These are phyloP conservation scores for Calonectria ilicicola DNA, from an alignment of 2,329 filamentous ascomycete species.

Conservation along the genomic window DNA sequence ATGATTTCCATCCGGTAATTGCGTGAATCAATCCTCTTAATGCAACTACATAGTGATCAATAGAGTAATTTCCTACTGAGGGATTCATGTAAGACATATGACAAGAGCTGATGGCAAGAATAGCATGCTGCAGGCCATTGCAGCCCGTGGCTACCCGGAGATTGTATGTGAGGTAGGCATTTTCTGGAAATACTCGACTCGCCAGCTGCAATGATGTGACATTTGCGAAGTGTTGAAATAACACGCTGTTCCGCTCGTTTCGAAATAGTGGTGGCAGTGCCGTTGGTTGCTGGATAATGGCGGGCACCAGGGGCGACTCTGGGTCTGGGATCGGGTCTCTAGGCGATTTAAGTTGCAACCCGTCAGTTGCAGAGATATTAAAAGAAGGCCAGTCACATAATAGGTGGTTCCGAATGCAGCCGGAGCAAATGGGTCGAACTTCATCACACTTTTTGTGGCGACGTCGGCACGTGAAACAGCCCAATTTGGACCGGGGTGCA, in stretches of 20 bases:
- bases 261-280: conserved; percentile 16
- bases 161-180: conserved; percentile 20
- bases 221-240: conserved; percentile 18
- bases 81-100: conserved; percentile 17
- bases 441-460: conserved; percentile 25
- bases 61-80: neutral
- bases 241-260: conserved; percentile 4
- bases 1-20: conserved; percentile 21
- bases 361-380: neutral
- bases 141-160: neutral
- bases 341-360: neutral
- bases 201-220: conserved; percentile 20
- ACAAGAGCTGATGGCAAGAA: conserved; percentile 13
- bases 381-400: conserved; percentile 13
- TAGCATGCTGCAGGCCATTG: conserved; percentile 17
- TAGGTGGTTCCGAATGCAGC: conserved; percentile 19
- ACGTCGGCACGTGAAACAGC: conserved; percentile 18
- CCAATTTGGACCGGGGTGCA: conserved; percentile 21
- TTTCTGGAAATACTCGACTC: conserved; percentile 13
- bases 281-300: conserved; percentile 10
- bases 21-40: conserved; percentile 9
- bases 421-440: conserved; percentile 10
- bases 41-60: conserved; percentile 19
- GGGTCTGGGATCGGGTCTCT: neutral
- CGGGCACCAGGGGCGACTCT: neutral